Percentiles rank a stretch among this genome's conserved stretches.
Evolutionary conservation across 2,329 filamentous ascomycete genomes (phyloP).

Genomic region (Aspergillus unguis): DNA sequence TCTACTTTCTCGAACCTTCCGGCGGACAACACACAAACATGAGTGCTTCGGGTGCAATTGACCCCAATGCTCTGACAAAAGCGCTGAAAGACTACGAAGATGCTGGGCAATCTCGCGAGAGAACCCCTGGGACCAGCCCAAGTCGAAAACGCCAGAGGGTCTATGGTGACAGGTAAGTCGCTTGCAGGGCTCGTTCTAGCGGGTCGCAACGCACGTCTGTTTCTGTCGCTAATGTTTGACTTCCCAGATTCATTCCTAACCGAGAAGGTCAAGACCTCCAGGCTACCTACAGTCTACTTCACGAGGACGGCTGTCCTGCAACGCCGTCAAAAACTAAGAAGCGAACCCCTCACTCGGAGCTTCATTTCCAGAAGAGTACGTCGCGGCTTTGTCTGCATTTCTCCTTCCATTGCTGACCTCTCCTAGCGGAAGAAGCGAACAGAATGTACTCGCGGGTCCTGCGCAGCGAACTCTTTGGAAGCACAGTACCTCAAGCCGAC

Average conservation of each 20-base stretch:
- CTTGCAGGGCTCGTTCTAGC: not conserved
- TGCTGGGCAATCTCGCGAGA: conserved; percentile 56
- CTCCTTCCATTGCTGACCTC: conserved; percentile 11
- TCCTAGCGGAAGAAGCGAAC: conserved; percentile 82
- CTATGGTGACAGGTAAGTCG: conserved; percentile 59
- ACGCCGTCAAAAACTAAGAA: conserved; percentile 83
- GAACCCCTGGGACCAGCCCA: conserved; percentile 63
- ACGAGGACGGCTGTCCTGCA: conserved; percentile 89
- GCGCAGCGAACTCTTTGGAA: conserved; percentile 88
- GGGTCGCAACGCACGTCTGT: too few relatives aligned
- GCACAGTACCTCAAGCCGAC: conserved; percentile 77
- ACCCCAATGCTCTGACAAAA: conserved; percentile 57
- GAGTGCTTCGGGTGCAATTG: conserved; percentile 52
- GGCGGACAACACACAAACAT: conserved; percentile 25
- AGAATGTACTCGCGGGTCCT: conserved; percentile 84
- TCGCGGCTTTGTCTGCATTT: conserved; percentile 11
- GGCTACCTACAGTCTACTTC: conserved; percentile 85
- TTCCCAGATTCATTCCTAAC: conserved; percentile 83
- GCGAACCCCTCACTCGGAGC: conserved; percentile 79
- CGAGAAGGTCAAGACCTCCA: conserved; percentile 88
- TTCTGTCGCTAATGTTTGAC: conserved; percentile 13
- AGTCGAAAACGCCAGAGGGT: conserved; percentile 66
- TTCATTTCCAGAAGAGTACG: conserved; percentile 91
- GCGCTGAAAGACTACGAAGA: conserved; percentile 62
- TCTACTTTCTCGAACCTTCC: conserved; percentile 32